These are phyloP conservation scores for Laguncularia racemosa DNA, from an alignment of 345 rosid species.

Conservation along the genomic window DNA sequence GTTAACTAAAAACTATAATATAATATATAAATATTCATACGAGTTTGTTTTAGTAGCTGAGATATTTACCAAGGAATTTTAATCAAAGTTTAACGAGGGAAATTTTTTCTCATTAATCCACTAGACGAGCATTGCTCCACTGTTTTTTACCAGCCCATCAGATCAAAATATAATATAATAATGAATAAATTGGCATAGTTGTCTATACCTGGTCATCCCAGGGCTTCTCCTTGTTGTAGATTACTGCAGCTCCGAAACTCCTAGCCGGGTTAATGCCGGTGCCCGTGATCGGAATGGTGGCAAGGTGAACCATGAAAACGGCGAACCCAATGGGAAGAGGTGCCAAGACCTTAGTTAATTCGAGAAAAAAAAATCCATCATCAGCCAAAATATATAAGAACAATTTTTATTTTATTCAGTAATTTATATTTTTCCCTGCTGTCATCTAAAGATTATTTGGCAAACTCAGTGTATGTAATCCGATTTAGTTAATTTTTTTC, in stretches of 20 bases:
- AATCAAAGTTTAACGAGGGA: no score
- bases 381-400: background rate
- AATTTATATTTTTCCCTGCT: no score
- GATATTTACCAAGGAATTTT: no score
- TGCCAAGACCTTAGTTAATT: constrained; percentile 23
- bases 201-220: constrained; percentile 38
- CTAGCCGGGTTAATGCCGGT: constrained; percentile 43
- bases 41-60: no score
- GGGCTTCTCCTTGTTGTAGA: constrained; percentile 25
- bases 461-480: no score
- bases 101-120: no score
- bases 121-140: no score
- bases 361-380: background rate
- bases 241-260: constrained; percentile 37
- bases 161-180: background rate
- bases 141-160: no score
- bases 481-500: no score
- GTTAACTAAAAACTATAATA: no score
- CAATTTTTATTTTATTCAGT: no score
- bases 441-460: background rate
- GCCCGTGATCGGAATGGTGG: constrained; percentile 38
- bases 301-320: constrained; percentile 42
- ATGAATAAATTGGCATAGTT: background rate
- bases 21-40: no score
- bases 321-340: constrained; percentile 44